Base-by-base conservation (phyloP, 192 early-diverging fungal species). In the Backusella psychrophila region DNA sequence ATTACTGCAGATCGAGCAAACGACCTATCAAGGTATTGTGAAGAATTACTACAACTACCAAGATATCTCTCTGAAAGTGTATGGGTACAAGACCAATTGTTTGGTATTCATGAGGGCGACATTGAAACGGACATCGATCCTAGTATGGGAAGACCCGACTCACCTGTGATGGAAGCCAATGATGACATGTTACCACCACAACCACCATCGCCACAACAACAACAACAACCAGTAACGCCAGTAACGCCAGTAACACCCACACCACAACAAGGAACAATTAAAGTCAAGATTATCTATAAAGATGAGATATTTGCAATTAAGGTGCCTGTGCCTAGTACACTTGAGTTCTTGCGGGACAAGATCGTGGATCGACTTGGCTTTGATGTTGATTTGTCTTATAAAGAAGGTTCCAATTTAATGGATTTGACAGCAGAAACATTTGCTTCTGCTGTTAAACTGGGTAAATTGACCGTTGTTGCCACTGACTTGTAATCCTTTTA, bases 261-360 rank as follows among this genome's bases (percentile, higher is more conserved):
- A 69, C 59, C 15, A 42, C 38, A 12, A 74, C 72, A 36, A 73
- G 36, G 23, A 23, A 78, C 69, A 65, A 89, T 94, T 65, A 94
- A 93, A 78, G 85, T 92, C 44, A 94, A 94, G 83, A 89, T 94
- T 69, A 86, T 85, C 53, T 86, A 89, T 76, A 83, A 86, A 46
- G 90, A 87, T 34, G 93, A 94, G 71, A 89, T 93, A 75, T 88
- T 91, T 76, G 93, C 93, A 6, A 90, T 94, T 71, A 88, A 89
- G 73, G 82, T 94, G 72, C 87, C 90, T 0, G 84, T 87, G 3
- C 80, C 86, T 68, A 80, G 88, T 78, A 88, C 86, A 14, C 85
- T 90, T 66, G 80, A 75, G 8, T 76, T 82, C 35, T 83, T 94
- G 19, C 83, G 87, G 76, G 82, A 86, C 70, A 89, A 90, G 71